Percentiles rank a stretch among this genome's conserved stretches.
Evolutionary conservation across 345 rosid genomes (phyloP).

Genomic region (Brassica rapa): DNA sequence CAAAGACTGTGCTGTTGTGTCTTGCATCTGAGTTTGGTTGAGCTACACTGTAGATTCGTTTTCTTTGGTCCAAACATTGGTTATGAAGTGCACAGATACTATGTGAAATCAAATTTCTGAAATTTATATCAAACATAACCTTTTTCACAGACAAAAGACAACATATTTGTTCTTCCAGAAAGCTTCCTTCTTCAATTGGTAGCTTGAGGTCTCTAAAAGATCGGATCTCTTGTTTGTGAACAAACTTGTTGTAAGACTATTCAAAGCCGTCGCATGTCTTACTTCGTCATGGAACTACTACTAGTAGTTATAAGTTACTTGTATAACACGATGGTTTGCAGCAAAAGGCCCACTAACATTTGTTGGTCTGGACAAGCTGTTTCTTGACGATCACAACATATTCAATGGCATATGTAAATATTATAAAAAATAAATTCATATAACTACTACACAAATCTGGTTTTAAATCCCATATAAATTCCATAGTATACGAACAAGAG

Average conservation of each 20-base stretch:
- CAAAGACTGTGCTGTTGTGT: neutral
- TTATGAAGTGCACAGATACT: neutral
- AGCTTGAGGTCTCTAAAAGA: neutral
- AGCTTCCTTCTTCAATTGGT: neutral
- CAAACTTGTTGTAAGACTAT: neutral
- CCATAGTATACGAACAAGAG: no score
- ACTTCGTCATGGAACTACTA: neutral
- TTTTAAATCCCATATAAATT: no score
- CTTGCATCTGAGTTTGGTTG: neutral
- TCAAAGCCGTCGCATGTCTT: constrained; percentile 64
- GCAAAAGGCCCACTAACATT: neutral
- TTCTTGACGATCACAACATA: neutral
- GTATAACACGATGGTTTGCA: neutral
- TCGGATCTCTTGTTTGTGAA: neutral
- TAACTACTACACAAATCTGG: neutral
- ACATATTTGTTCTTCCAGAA: neutral
- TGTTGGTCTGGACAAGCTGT: neutral
- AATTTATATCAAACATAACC: neutral
- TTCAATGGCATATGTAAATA: neutral
- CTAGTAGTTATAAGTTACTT: constrained; percentile 47
- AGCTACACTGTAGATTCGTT: neutral
- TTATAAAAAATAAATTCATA: neutral
- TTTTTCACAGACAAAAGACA: neutral
- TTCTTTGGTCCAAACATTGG: constrained; percentile 5
- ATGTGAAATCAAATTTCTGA: neutral